Percentiles rank a stretch among this genome's conserved stretches.
Evolutionary conservation across 2,329 filamentous ascomycete genomes (phyloP).

Genomic region (Nemania sp.): DNA sequence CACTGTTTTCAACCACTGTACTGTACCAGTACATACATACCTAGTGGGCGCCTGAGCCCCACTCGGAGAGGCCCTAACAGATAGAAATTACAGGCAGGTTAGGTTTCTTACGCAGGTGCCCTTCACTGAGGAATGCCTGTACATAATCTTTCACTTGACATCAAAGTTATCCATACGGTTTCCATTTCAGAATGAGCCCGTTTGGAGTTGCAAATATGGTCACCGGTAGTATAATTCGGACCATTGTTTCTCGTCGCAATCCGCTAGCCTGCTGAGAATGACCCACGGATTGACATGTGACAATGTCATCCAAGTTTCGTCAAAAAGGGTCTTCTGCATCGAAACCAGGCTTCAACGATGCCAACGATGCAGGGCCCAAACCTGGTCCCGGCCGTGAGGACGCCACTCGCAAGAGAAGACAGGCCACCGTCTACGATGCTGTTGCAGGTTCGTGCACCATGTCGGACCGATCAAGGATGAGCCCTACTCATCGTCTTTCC

Average conservation of each 20-base stretch:
- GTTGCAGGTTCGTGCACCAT: conserved; percentile 60
- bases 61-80: no score
- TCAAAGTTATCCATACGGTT: background rate
- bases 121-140: no score
- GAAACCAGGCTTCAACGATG: conserved; percentile 26
- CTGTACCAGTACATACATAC: no score
- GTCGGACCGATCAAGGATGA: background rate
- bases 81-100: no score
- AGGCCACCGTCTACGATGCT: conserved; percentile 69
- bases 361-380: conserved; percentile 20
- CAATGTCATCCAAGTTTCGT: conserved; percentile 23
- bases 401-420: conserved; percentile 30
- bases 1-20: no score
- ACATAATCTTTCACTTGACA: background rate
- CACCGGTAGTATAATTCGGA: background rate
- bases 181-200: background rate
- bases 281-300: background rate
- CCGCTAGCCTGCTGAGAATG: conserved; percentile 8
- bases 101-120: no score
- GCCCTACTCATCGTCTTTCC: conserved; percentile 17
- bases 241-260: background rate
- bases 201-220: conserved; percentile 12
- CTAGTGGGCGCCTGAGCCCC: no score
- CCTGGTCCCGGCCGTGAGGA: background rate
- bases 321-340: conserved; percentile 24